Conservation (phyloP, 1,284 basidiomycete species). For the Ceratobasidium sp. region DNA sequence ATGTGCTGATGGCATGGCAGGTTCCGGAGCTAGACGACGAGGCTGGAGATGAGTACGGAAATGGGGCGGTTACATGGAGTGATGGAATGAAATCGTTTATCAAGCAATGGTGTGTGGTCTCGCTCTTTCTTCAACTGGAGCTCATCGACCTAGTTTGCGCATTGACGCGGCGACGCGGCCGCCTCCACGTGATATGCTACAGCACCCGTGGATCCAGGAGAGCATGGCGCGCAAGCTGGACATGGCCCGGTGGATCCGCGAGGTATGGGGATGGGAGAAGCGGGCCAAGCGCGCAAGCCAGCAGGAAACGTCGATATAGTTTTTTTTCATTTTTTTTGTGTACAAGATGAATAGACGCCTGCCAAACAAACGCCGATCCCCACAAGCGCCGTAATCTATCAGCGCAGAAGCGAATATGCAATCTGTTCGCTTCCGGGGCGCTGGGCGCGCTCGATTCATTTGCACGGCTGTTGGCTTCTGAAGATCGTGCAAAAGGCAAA, state of each 20-base stretch:
- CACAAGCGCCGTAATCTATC: conserved; percentile 1
- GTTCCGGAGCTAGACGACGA: conserved; percentile 85
- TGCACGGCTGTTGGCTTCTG: not conserved
- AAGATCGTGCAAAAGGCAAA: not conserved
- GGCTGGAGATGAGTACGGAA: conserved; percentile 67
- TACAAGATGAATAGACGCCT: conserved; percentile 3
- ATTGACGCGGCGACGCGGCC: conserved; percentile 76
- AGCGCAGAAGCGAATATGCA: not conserved
- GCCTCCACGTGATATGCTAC: conserved; percentile 86
- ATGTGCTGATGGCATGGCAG: conserved; percentile 60
- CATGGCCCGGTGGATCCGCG: conserved; percentile 91
- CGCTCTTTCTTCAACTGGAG: conserved; percentile 53
- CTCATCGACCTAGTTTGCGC: conserved; percentile 63
- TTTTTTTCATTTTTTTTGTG: not conserved
- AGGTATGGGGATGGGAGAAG: conserved; percentile 84
- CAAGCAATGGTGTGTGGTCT: conserved; percentile 77
- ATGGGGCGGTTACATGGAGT: conserved; percentile 74
- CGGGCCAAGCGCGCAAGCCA: conserved; percentile 10
- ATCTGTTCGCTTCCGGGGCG: conserved; percentile 3
- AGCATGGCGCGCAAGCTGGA: conserved; percentile 87
- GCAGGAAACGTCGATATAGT: not conserved
- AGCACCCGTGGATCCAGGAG: conserved; percentile 88
- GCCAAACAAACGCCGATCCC: conserved; percentile 5
- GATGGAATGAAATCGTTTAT: conserved; percentile 94
- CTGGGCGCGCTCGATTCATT: not conserved